These are phyloP conservation scores for Sugiyamaella valdiviana DNA, from an alignment of 805 yeast genomes.

Conservation along the genomic window DNA sequence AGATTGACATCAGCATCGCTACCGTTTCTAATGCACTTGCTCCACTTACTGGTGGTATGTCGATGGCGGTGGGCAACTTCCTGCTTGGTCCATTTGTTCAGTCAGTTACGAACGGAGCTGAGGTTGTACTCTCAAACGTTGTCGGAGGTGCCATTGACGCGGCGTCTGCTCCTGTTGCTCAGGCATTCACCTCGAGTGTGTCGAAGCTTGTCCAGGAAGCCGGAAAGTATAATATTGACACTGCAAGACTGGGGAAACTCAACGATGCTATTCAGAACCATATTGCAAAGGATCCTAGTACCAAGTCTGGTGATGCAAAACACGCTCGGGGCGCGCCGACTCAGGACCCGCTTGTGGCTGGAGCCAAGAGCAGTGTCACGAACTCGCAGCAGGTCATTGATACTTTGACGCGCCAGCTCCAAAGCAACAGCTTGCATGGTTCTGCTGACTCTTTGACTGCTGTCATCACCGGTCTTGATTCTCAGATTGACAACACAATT, in stretches of 20 bases:
- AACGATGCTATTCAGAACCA: not conserved
- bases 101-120: constrained; percentile 15
- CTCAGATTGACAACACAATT: constrained; percentile 23
- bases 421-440: not conserved
- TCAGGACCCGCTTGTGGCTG: not conserved
- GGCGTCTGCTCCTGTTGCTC: constrained; percentile 2
- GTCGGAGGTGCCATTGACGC: constrained; percentile 19
- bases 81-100: constrained; percentile 11
- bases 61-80: constrained; percentile 7
- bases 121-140: constrained; percentile 23
- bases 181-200: not conserved
- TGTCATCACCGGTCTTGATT: constrained; percentile 27
- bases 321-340: not conserved
- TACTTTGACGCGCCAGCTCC: not conserved
- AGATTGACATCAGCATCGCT: constrained; percentile 20
- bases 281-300: not conserved
- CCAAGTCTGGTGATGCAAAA: not conserved
- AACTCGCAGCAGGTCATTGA: constrained; percentile 2
- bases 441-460: constrained; percentile 8
- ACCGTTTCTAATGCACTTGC: constrained; percentile 14
- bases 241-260: not conserved
- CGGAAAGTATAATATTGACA: not conserved
- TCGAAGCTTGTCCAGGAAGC: not conserved
- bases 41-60: constrained; percentile 15
- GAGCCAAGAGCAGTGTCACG: not conserved